Conservation (phyloP, 176 grass and related monocot species). For the Typha latifolia region DNA sequence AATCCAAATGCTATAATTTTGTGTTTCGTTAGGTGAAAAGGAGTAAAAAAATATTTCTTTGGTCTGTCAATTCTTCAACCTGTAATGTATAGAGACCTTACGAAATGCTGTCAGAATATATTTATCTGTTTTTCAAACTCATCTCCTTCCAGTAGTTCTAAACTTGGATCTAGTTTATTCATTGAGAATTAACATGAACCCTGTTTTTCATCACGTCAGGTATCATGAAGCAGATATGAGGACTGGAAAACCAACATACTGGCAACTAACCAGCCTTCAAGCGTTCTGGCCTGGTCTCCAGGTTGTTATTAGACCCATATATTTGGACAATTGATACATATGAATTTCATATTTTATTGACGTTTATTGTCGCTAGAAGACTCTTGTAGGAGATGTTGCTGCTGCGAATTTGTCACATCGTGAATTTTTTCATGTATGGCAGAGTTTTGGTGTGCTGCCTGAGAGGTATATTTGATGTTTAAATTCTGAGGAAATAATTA, state of each 20-base stretch:
- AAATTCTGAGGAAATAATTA: not conserved
- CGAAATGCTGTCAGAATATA: not conserved
- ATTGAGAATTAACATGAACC: not conserved
- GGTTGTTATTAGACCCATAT: conserved; percentile 31
- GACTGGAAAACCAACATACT: conserved; percentile 87
- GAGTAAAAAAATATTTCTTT: no score
- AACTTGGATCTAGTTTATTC: not conserved
- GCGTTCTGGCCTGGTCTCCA: conserved; percentile 99
- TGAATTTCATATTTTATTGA: conserved; percentile 12
- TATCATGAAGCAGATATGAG: conserved; percentile 99
- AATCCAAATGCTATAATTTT: no score
- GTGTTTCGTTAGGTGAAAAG: no score
- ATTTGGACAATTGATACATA: conserved; percentile 10
- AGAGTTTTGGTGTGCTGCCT: conserved; percentile 86
- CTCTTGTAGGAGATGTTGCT: conserved; percentile 80
- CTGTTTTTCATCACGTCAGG: conserved; percentile 29
- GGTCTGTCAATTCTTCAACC: no score
- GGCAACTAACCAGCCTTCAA: conserved; percentile 98
- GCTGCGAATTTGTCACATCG: conserved; percentile 93
- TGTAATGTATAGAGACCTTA: no score
- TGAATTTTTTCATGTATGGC: conserved; percentile 90
- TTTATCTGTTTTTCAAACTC: not conserved
- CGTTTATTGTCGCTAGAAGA: conserved; percentile 44
- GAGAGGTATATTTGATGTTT: conserved; percentile 61
- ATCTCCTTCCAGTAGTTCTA: not conserved